These are phyloP conservation scores for Mycena chlorophos DNA, from an alignment of 768 basidiomycete species.

Conservation along the genomic window DNA sequence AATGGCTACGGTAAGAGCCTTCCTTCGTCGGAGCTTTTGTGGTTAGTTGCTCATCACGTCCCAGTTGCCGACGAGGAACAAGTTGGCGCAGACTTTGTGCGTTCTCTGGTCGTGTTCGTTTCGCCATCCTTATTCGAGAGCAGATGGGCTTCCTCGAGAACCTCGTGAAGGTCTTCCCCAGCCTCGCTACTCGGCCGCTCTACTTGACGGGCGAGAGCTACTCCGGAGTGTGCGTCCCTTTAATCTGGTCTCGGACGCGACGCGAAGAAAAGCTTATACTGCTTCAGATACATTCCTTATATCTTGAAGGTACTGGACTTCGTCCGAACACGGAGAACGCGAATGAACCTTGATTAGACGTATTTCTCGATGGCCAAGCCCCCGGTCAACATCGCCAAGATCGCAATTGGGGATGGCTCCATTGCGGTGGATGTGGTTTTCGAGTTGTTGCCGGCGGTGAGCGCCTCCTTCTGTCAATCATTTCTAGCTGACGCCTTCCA, in stretches of 20 bases:
- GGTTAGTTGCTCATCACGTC: conserved; percentile 1
- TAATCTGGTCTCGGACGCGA: background rate
- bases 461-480: conserved; percentile 19
- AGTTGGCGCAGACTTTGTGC: conserved; percentile 56
- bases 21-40: background rate
- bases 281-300: conserved; percentile 45
- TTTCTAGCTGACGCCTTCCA: conserved; percentile 25
- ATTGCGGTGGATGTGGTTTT: conserved; percentile 54
- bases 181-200: conserved; percentile 64
- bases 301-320: conserved; percentile 50
- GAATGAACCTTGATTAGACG: conserved; percentile 27
- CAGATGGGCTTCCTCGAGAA: conserved; percentile 74
- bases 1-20: conserved; percentile 53
- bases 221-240: conserved; percentile 69
- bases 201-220: conserved; percentile 75
- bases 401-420: conserved; percentile 71
- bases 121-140: conserved; percentile 6
- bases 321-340: background rate
- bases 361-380: conserved; percentile 64
- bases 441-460: conserved; percentile 55
- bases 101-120: background rate
- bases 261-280: background rate
- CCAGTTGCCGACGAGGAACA: conserved; percentile 64
- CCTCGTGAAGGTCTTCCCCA: conserved; percentile 73
- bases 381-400: conserved; percentile 65